Evolutionary conservation across 2,329 filamentous ascomycete species (phyloP).

Genomic region (Apiospora malaysiana): DNA sequence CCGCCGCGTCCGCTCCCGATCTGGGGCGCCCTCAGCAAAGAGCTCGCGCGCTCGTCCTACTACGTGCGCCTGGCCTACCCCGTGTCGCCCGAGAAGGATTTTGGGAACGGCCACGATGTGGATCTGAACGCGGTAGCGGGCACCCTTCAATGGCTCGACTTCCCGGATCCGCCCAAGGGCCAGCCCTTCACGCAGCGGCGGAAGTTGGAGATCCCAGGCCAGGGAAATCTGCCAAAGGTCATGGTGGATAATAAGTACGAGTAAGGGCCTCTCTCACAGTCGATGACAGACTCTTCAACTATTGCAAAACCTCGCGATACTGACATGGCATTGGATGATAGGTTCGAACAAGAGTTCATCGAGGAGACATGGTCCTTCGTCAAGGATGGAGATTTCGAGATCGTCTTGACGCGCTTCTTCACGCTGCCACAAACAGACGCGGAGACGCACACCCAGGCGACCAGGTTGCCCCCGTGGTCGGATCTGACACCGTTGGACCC

Average conservation of each 20-base stretch:
- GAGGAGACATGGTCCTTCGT: constrained; percentile 62
- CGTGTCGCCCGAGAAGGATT: constrained; percentile 53
- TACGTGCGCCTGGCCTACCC: constrained; percentile 62
- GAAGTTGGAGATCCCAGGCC: constrained; percentile 61
- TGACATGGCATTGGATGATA: constrained; percentile 33
- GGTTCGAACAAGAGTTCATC: constrained; percentile 59
- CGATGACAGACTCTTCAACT: not conserved
- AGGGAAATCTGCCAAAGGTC: constrained; percentile 53
- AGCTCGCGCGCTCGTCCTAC: constrained; percentile 62
- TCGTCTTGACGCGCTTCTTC: constrained; percentile 56
- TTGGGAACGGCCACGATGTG: constrained; percentile 44
- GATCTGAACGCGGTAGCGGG: constrained; percentile 53
- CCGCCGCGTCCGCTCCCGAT: constrained; percentile 22
- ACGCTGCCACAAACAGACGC: constrained; percentile 40
- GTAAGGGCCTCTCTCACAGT: constrained; percentile 42
- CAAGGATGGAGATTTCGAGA: constrained; percentile 58
- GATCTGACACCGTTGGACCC: constrained; percentile 54
- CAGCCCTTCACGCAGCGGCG: constrained; percentile 59
- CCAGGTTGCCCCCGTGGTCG: constrained; percentile 53
- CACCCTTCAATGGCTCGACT: constrained; percentile 63
- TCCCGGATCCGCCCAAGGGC: constrained; percentile 61
- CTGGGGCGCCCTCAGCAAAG: constrained; percentile 62
- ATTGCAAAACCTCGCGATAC: not conserved
- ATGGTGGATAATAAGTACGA: constrained; percentile 59
- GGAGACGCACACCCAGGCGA: constrained; percentile 30